Evolutionary conservation across 2,329 filamentous ascomycete species (phyloP).

Genomic region (Hymenoscyphus fructigenus): DNA sequence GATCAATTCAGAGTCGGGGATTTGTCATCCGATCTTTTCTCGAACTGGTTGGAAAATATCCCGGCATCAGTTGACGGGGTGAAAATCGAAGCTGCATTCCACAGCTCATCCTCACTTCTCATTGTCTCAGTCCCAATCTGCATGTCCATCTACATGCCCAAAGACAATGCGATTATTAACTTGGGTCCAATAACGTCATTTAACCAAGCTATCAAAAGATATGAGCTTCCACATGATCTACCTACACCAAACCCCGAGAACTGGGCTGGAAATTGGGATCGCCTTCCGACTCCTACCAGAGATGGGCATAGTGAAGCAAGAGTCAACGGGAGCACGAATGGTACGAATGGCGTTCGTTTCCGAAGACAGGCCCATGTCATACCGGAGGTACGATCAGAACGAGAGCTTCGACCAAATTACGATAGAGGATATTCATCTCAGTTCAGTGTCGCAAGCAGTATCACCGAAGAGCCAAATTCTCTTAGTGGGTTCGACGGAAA

Average conservation of each 20-base stretch:
- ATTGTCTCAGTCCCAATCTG: conserved; percentile 29
- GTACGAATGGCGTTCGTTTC: conserved; percentile 17
- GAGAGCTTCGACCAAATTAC: conserved; percentile 12
- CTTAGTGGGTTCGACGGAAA: conserved; percentile 8
- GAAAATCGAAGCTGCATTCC: conserved; percentile 29
- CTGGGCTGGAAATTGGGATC: conserved; percentile 7
- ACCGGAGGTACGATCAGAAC: not conserved
- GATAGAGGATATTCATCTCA: conserved; percentile 20
- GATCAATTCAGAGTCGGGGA: conserved; percentile 20
- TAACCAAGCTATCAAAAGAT: conserved; percentile 21
- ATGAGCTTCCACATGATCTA: conserved; percentile 21
- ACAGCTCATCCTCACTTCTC: conserved; percentile 25
- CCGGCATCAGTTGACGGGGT: conserved; percentile 25
- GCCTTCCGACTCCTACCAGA: conserved; percentile 12
- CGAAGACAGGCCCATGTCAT: conserved; percentile 14
- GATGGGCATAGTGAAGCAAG: not conserved
- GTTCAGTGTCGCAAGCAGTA: conserved; percentile 20
- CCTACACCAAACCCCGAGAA: conserved; percentile 26
- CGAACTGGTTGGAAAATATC: conserved; percentile 25
- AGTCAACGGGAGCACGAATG: conserved; percentile 7
- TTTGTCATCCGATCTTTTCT: conserved; percentile 23
- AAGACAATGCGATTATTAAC: conserved; percentile 23
- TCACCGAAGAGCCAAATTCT: conserved; percentile 17
- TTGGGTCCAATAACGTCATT: conserved; percentile 26
- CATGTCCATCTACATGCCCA: conserved; percentile 29